phyloP scores from a whole-genome alignment of 768 basidiomycete genomes.

The Punctularia strigosozonata region DNA sequence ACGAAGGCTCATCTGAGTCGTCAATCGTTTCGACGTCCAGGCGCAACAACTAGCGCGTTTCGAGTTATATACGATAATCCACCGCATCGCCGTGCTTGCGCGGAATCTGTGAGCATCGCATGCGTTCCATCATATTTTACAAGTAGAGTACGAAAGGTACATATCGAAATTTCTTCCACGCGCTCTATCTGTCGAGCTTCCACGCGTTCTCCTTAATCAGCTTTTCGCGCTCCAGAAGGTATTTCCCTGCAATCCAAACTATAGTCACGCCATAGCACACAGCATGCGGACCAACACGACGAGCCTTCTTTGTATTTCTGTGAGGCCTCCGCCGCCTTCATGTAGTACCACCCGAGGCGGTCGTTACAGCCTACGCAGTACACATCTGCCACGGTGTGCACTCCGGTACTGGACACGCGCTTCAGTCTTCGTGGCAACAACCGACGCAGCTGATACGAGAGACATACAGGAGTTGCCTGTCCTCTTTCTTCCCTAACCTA shows the following conservation, averaged over 20 bases:
- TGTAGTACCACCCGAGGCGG: constrained; percentile 73
- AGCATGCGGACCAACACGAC: constrained; percentile 6
- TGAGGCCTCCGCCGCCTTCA: constrained; percentile 59
- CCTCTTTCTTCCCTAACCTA: constrained; percentile 61
- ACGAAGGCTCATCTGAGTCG: too few relatives aligned
- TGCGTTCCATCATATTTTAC: too few relatives aligned
- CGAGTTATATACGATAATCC: too few relatives aligned
- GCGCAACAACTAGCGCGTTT: too few relatives aligned
- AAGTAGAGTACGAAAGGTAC: too few relatives aligned
- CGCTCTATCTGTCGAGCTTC: constrained; percentile 49
- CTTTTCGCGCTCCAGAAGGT: constrained; percentile 69
- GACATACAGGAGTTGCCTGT: constrained; percentile 56
- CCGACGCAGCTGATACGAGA: constrained; percentile 5
- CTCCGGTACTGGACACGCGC: constrained; percentile 45
- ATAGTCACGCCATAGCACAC: background rate
- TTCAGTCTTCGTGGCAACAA: constrained; percentile 2
- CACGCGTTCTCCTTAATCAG: constrained; percentile 76
- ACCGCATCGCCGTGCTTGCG: too few relatives aligned
- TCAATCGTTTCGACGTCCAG: too few relatives aligned
- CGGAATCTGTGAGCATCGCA: too few relatives aligned
- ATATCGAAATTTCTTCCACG: too few relatives aligned
- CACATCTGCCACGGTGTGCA: constrained; percentile 72
- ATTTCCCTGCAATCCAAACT: constrained; percentile 44
- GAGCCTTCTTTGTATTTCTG: constrained; percentile 84
- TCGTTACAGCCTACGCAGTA: constrained; percentile 75